A percentile compares a stretch with the other conserved stretches of the same genome.
Conservation (phyloP, 2,329 filamentous ascomycete genomes). For the Colletotrichum sp. region DNA sequence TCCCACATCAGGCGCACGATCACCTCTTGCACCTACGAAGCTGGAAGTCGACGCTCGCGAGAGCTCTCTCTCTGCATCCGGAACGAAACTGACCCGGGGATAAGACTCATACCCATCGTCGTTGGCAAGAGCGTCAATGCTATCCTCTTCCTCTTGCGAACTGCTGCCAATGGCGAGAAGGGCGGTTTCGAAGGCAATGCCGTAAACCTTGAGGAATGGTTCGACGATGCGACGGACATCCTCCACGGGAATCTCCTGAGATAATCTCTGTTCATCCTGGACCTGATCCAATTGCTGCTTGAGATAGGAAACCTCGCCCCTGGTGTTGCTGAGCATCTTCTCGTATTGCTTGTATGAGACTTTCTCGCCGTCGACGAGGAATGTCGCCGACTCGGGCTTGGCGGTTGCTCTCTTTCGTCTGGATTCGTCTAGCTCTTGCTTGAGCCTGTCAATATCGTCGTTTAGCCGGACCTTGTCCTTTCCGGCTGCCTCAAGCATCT, state of each 20-base stretch:
- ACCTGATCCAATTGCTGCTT: not conserved
- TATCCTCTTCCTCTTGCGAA: not conserved
- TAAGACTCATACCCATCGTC: not conserved
- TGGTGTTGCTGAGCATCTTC: slow-evolving; percentile 4
- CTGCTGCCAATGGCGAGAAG: not conserved
- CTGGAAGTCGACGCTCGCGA: not conserved
- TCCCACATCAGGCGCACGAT: not conserved
- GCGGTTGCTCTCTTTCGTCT: not conserved
- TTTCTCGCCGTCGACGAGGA: not conserved
- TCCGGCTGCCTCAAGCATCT: not conserved
- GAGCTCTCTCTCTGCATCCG: not conserved
- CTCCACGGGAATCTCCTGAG: not conserved
- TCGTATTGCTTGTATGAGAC: not conserved
- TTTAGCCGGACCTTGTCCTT: not conserved
- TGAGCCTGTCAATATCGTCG: not conserved
- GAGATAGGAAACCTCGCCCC: not conserved
- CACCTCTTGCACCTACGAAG: not conserved
- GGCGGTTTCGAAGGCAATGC: not conserved
- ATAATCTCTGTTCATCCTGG: not conserved
- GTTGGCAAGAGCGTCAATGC: not conserved
- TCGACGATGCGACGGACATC: not conserved
- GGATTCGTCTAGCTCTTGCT: not conserved
- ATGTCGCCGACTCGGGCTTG: not conserved
- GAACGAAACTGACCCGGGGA: not conserved
- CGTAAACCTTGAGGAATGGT: not conserved